phyloP scores from a whole-genome alignment of 2,329 filamentous ascomycete genomes.

The Sporothrix brunneoviolacea region DNA sequence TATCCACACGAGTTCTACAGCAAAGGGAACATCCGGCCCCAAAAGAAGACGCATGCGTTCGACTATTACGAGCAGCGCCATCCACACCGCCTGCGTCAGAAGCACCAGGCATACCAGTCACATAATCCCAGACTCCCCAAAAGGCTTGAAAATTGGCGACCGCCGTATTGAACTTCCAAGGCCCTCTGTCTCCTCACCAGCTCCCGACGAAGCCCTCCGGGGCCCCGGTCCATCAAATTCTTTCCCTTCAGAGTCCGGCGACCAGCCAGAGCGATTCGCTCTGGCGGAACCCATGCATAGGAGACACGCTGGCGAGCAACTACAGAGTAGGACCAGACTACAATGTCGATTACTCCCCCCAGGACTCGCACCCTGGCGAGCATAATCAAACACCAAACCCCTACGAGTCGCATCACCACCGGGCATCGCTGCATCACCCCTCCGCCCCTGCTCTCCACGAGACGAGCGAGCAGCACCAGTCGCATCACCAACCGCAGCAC shows the following conservation, averaged over 20 bases:
- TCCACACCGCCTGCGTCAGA: background rate
- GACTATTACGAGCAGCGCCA: background rate
- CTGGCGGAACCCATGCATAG: constrained; percentile 70
- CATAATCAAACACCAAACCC: constrained; percentile 51
- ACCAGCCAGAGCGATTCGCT: constrained; percentile 69
- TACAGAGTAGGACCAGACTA: constrained; percentile 65
- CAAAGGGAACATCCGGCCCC: no score
- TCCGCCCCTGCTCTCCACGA: constrained; percentile 42
- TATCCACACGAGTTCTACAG: no score
- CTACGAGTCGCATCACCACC: constrained; percentile 42
- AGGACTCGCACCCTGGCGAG: constrained; percentile 58
- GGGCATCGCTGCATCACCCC: constrained; percentile 39
- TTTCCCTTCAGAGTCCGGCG: constrained; percentile 56
- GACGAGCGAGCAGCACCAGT: constrained; percentile 33
- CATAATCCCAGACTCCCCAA: no score
- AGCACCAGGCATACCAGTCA: background rate
- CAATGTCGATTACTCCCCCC: constrained; percentile 68
- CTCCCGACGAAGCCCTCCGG: constrained; percentile 42
- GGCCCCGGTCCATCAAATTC: constrained; percentile 49
- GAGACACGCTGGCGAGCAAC: constrained; percentile 66
- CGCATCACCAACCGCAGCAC: constrained; percentile 41
- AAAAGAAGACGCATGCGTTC: constrained; percentile 6
- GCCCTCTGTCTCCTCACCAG: constrained; percentile 8
- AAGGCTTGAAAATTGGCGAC: constrained; percentile 10
- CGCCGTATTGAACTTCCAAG: constrained; percentile 14